phyloP scores from a whole-genome alignment of 352 stramenopile genomes.

The Pythium aphanidermatum region DNA sequence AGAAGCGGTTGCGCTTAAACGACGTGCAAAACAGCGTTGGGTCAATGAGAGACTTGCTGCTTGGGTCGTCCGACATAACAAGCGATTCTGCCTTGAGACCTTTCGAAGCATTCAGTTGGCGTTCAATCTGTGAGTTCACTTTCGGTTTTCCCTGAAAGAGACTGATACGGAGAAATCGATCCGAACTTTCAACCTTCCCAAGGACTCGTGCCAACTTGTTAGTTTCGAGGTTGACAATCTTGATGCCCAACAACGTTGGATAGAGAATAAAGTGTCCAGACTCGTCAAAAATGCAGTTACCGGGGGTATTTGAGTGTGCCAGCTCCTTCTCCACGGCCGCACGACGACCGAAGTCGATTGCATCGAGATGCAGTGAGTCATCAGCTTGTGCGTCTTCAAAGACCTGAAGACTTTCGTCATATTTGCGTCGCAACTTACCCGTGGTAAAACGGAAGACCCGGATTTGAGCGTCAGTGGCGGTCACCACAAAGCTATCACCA shows the following conservation, averaged over 20 bases:
- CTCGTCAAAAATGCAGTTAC: constrained; percentile 95
- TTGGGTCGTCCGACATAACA: constrained; percentile 59
- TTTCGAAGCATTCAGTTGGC: constrained; percentile 48
- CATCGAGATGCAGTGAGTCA: constrained; percentile 69
- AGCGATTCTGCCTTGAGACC: constrained; percentile 42
- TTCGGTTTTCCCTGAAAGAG: constrained; percentile 95
- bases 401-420: constrained; percentile 84
- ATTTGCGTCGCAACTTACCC: constrained; percentile 85
- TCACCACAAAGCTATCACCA: constrained; percentile 83
- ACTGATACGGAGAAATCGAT: constrained; percentile 92
- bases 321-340: constrained; percentile 83
- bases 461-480: constrained; percentile 84
- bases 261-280: constrained; percentile 95
- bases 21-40: constrained; percentile 86
- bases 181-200: constrained; percentile 93
- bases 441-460: constrained; percentile 85
- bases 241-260: constrained; percentile 95
- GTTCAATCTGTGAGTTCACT: constrained; percentile 95
- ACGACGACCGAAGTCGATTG: constrained; percentile 85
- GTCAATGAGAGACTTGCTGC: constrained; percentile 43
- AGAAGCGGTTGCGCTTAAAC: constrained; percentile 94
- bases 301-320: constrained; percentile 30
- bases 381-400: constrained; percentile 86
- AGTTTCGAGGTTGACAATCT: constrained; percentile 94
- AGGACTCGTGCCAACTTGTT: constrained; percentile 91